Percentiles rank a stretch among this genome's conserved stretches.
phyloP scores from a whole-genome alignment of 352 stramenopile species.

The Pythium coloratum region DNA sequence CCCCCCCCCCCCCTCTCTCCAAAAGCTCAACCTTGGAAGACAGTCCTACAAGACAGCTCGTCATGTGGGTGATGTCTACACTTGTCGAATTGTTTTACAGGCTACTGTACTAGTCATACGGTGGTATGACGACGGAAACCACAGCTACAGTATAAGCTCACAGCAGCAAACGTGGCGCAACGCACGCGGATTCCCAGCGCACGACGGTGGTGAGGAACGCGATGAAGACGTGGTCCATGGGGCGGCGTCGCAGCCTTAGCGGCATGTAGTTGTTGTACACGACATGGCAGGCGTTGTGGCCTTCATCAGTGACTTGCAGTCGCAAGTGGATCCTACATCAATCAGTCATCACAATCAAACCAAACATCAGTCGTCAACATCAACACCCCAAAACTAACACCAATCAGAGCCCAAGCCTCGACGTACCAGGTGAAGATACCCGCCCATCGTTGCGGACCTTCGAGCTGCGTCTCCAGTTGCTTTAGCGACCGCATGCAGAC shows the following conservation, averaged over 20 bases:
- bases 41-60: no score
- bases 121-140: no score
- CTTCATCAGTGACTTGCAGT: background rate
- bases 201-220: slow-evolving; percentile 64
- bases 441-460: slow-evolving; percentile 13
- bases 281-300: slow-evolving; percentile 14
- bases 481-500: slow-evolving; percentile 54
- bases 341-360: slow-evolving; percentile 7
- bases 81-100: no score
- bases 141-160: no score
- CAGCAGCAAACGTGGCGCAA: slow-evolving; percentile 43
- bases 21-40: no score
- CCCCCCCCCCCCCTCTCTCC: no score
- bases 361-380: background rate
- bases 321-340: slow-evolving; percentile 28
- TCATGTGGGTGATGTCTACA: no score
- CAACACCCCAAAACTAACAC: slow-evolving; percentile 28
- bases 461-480: slow-evolving; percentile 14
- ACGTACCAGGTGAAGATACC: slow-evolving; percentile 29
- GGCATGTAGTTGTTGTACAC: slow-evolving; percentile 27
- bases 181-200: slow-evolving; percentile 55
- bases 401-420: background rate
- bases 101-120: no score
- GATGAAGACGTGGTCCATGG: slow-evolving; percentile 42
- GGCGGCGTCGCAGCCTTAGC: slow-evolving; percentile 38